Conservation (phyloP, 2,329 filamentous ascomycete genomes). For the Cladosporium sphaerospermum region DNA sequence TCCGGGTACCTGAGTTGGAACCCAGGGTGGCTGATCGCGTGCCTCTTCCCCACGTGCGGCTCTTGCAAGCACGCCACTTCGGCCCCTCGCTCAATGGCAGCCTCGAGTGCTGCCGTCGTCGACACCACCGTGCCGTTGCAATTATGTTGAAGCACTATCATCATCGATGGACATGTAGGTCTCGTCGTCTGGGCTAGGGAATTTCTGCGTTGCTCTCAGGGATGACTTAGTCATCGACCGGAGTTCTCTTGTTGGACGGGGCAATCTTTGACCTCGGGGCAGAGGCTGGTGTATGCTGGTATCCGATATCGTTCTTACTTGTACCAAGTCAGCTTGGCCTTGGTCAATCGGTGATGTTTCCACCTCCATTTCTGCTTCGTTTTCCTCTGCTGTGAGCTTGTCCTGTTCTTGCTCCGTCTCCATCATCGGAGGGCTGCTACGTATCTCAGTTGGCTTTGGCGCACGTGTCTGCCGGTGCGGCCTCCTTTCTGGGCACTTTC, state of each 20-base stretch:
- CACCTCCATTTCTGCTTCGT: not conserved
- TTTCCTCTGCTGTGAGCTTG: not conserved
- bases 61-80: not conserved
- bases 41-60: not conserved
- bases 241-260: not conserved
- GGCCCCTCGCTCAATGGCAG: not conserved
- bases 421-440: too few relatives aligned
- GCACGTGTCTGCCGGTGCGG: too few relatives aligned
- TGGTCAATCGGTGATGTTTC: not conserved
- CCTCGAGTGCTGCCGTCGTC: not conserved
- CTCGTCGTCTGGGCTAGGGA: not conserved
- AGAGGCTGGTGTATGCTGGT: too few relatives aligned
- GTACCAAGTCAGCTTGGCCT: not conserved
- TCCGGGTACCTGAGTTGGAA: too few relatives aligned
- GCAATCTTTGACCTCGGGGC: too few relatives aligned
- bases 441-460: too few relatives aligned
- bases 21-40: too few relatives aligned
- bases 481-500: too few relatives aligned
- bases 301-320: not conserved
- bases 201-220: not conserved
- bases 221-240: not conserved
- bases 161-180: not conserved
- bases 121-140: not conserved
- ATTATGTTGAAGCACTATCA: not conserved
- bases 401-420: too few relatives aligned